phyloP scores from a whole-genome alignment of 2,329 filamentous ascomycete genomes.

The Cytospora piceae region DNA sequence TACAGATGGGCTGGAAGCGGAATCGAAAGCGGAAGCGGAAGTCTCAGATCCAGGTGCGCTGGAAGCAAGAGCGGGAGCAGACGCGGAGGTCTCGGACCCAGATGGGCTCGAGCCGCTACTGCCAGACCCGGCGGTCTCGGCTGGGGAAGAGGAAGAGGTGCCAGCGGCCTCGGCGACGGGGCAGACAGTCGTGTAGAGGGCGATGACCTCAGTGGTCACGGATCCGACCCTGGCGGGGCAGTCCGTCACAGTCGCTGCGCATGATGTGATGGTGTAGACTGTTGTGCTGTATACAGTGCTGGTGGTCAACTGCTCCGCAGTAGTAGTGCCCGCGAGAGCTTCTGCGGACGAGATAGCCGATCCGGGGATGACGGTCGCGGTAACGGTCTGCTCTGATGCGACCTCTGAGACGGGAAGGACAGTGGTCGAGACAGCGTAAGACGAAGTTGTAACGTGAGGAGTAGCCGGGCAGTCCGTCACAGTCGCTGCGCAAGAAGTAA shows the following conservation, averaged over 20 bases:
- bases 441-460: slow-evolving; percentile 46
- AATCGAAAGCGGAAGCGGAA: background rate
- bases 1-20: background rate
- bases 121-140: slow-evolving; percentile 4
- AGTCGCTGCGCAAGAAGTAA: slow-evolving; percentile 58
- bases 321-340: background rate
- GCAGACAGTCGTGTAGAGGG: slow-evolving; percentile 51
- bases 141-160: slow-evolving; percentile 9
- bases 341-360: slow-evolving; percentile 8
- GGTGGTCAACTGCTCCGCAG: slow-evolving; percentile 34
- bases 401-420: slow-evolving; percentile 53
- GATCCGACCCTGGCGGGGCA: slow-evolving; percentile 42
- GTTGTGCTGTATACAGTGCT: slow-evolving; percentile 46
- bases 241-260: slow-evolving; percentile 48
- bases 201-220: slow-evolving; percentile 46
- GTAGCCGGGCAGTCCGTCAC: slow-evolving; percentile 50
- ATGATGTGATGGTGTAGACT: slow-evolving; percentile 60
- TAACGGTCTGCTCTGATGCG: slow-evolving; percentile 49
- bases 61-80: background rate
- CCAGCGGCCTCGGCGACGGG: slow-evolving; percentile 36
- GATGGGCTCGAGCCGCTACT: slow-evolving; percentile 8
- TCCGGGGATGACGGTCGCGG: slow-evolving; percentile 50
- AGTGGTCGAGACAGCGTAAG: slow-evolving; percentile 45
- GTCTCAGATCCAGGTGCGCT: background rate
- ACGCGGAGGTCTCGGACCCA: background rate